Evolutionary conservation across 371 early-diverging fungal species (phyloP).

Genomic region (Apophysomyces ossiformis): DNA sequence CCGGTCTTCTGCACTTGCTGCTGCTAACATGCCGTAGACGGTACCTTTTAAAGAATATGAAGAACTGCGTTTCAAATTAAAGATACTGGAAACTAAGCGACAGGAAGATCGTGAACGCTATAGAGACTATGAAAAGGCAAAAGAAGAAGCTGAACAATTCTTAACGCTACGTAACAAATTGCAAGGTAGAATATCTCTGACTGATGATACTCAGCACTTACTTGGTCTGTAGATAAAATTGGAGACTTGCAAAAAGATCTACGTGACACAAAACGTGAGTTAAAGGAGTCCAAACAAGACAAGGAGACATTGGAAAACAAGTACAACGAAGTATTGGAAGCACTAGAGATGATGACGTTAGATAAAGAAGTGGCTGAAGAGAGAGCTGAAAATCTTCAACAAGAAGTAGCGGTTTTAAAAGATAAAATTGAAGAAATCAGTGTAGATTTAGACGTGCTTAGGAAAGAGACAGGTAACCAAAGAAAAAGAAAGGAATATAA

Average conservation of each 20-base stretch:
- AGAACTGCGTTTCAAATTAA: conserved; percentile 80
- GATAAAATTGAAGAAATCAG: conserved; percentile 84
- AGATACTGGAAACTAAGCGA: conserved; percentile 80
- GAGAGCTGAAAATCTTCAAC: conserved; percentile 75
- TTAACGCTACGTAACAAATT: conserved; percentile 70
- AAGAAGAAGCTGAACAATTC: conserved; percentile 77
- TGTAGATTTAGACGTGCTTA: conserved; percentile 72
- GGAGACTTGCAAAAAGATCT: conserved; percentile 75
- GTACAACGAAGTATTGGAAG: conserved; percentile 73
- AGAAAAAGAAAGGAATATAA: no score
- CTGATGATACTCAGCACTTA: not conserved
- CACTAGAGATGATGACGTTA: conserved; percentile 84
- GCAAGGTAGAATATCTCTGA: conserved; percentile 38
- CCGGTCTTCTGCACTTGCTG: not conserved
- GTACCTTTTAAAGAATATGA: conserved; percentile 77
- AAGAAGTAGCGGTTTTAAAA: conserved; percentile 76
- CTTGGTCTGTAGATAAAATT: conserved; percentile 53
- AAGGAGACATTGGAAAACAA: conserved; percentile 71
- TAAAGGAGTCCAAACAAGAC: conserved; percentile 61
- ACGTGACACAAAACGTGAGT: conserved; percentile 61
- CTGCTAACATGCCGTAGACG: conserved; percentile 18
- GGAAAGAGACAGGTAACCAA: conserved; percentile 58
- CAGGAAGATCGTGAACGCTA: conserved; percentile 80
- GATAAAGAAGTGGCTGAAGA: conserved; percentile 96
- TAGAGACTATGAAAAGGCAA: conserved; percentile 74